Evolutionary conservation across 2,329 filamentous ascomycete species (phyloP).

Genomic region (Talaromyces sp.): DNA sequence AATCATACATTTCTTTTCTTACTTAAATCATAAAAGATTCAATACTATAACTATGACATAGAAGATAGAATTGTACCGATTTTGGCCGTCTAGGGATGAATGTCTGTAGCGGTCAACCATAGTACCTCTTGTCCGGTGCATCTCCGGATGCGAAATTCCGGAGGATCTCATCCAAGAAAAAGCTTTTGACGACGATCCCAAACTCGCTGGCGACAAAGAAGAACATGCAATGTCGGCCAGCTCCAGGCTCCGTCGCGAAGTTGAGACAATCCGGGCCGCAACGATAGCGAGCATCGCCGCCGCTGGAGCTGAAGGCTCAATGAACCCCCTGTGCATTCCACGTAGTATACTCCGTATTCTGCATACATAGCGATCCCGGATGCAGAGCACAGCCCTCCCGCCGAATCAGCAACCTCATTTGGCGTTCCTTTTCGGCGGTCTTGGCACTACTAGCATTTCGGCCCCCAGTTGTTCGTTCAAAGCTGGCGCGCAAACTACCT

Average conservation of each 20-base stretch:
- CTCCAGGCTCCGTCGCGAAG: neutral
- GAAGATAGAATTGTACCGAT: neutral
- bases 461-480: too few relatives aligned
- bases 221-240: neutral
- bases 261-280: neutral
- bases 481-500: too few relatives aligned
- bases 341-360: too few relatives aligned
- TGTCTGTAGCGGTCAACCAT: neutral
- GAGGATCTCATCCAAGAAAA: neutral
- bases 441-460: too few relatives aligned
- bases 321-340: too few relatives aligned
- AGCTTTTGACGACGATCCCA: neutral
- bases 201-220: neutral
- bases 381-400: too few relatives aligned
- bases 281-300: neutral
- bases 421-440: too few relatives aligned
- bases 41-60: neutral
- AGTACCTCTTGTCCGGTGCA: neutral
- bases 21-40: conserved; percentile 7
- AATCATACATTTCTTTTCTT: conserved; percentile 24
- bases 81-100: neutral
- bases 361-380: too few relatives aligned
- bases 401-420: too few relatives aligned
- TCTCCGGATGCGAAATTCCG: neutral
- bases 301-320: too few relatives aligned